Evolutionary conservation across 106 monocot genomes (phyloP).

Genomic region (Dendrobium nobile): DNA sequence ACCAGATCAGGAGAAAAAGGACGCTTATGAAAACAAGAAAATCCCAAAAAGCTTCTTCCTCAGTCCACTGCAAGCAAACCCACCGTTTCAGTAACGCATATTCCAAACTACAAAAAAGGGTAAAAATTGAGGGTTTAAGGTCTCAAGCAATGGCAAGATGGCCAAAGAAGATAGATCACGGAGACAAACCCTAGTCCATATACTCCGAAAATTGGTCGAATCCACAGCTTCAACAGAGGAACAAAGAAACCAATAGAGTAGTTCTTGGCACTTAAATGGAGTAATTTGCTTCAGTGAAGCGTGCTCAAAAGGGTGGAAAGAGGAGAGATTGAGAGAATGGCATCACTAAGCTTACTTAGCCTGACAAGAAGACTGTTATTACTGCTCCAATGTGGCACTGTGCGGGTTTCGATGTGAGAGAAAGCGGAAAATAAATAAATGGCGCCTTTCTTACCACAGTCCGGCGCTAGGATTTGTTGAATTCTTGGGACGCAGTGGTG

Average conservation of each 20-base stretch:
- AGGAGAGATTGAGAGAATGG: background rate
- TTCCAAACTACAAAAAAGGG: background rate
- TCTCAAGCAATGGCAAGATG: background rate
- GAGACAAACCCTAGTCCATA: background rate
- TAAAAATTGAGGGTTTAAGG: background rate
- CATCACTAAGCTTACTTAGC: no score
- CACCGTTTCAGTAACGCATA: background rate
- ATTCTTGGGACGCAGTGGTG: background rate
- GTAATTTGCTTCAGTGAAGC: background rate
- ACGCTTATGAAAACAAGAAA: background rate
- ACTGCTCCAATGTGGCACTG: background rate
- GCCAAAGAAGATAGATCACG: background rate
- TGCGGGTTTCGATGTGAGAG: background rate
- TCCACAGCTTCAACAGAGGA: background rate
- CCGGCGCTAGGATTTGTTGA: background rate
- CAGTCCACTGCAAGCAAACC: background rate
- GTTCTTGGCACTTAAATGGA: background rate
- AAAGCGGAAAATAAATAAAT: background rate
- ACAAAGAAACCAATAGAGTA: background rate
- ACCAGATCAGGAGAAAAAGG: background rate
- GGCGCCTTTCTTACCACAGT: no score
- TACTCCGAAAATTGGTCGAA: background rate
- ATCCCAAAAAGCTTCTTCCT: background rate
- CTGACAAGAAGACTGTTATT: background rate
- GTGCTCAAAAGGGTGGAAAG: background rate